Evolutionary conservation across 805 yeast genomes (phyloP), one percentile per base, ranked within the genome.

Genomic region (Pachysolen tannophilus): DNA sequence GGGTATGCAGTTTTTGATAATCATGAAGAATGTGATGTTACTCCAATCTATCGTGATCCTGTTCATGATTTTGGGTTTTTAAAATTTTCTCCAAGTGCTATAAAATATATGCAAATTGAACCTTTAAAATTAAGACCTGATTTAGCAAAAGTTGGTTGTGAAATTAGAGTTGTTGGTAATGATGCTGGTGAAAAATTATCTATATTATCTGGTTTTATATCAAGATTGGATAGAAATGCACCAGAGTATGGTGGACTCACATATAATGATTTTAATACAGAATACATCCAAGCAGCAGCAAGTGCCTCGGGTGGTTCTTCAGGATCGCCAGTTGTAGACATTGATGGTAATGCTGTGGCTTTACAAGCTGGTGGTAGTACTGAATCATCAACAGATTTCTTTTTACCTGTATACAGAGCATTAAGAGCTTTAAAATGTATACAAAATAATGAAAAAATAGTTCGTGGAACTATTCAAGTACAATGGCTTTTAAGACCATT

Each of bases 101-200:
- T 88, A 41, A 82, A 82, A 55, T 82, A 87, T 51, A 79, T 85
- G 82, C 56, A 69, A 31, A 68, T 88, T 4, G 67, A 68, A 33
- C 80, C 80, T 26, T 65, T 88, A 32, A 69, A 70, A 27, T 61
- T 88, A 35, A 68, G 72, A 44, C 97, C 97, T 0, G 90, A 84
- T 13, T 64, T 81, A 40, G 95, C 95, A 20, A 71, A 73, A 48
- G 88, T 88, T n/a, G 97, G 97, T 25, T 75, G 85, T 26, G 97
- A 88, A 54, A 87, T 88, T 50, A 72, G 96, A 49, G 95, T 88
- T 20, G 88, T 88, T 26, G 97, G 97, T 65, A 88, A 88, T 58
- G 97, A 88, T 62, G 94, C 95, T 10, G 97, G 96, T 52, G 97
- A 88, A 55, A 87, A 88, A 57, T 65, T 88, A 30, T 80, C 94